Evolutionary conservation across 306 rosid genomes (phyloP).

Genomic region (Luffa acutangula): DNA sequence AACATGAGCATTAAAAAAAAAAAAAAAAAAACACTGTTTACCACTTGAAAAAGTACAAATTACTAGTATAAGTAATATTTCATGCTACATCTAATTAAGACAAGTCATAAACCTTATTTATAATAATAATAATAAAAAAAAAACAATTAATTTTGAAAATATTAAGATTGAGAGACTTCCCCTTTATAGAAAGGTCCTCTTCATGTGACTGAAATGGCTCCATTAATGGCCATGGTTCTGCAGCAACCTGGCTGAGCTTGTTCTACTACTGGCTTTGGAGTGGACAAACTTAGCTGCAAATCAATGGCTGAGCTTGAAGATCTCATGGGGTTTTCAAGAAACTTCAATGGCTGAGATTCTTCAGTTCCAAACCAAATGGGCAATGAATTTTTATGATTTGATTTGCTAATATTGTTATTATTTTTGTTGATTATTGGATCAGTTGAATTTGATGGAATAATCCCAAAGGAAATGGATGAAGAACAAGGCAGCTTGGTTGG

Average conservation of each 20-base stretch:
- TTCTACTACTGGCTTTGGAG: neutral
- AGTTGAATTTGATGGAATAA: neutral
- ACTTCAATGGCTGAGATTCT: neutral
- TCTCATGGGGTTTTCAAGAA: neutral
- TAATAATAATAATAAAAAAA: neutral
- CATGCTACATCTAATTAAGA: neutral
- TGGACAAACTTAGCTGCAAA: constrained; percentile 8
- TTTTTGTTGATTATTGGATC: neutral
- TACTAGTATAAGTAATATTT: neutral
- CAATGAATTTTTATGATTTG: neutral
- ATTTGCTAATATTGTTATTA: neutral
- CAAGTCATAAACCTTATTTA: neutral
- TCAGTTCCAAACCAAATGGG: neutral
- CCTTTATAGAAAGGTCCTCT: too few species aligned
- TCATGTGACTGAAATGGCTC: neutral
- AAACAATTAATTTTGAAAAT: neutral
- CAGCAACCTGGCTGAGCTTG: neutral
- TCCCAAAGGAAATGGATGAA: neutral
- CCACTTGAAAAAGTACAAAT: neutral
- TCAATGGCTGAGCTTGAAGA: neutral
- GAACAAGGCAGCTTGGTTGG: neutral
- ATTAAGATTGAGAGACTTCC: too few species aligned
- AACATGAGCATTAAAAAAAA: too few species aligned
- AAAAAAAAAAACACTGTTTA: too few species aligned
- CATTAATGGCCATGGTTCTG: neutral